Evolutionary conservation across 257 asterid species (phyloP), one percentile per base, ranked within the genome.

Genomic region (Forsythia viridissima): DNA sequence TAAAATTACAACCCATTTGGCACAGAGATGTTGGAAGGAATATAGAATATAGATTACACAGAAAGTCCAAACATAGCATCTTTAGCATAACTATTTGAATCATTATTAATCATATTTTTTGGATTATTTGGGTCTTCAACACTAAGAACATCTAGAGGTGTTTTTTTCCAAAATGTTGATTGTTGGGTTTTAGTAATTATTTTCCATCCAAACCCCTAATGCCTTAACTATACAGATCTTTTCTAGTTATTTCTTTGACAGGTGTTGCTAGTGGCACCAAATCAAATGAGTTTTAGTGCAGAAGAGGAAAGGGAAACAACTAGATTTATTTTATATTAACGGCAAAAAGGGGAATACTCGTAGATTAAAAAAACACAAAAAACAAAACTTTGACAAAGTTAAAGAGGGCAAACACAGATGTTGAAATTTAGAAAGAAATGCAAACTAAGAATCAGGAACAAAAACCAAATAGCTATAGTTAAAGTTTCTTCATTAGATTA

Each of bases 361-460:
- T 8, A 57, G 34, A 57, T 20, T 5, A n/a, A 57, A 57, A 48
- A 15, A 0, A 4, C 0, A 30, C 1, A 8, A n/a, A 48, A 15
- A 0, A 4, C 1, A 30, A 1, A 8, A 57, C 11, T n/a, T 55
- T 18, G 66, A n/a, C 30, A n/a, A 3, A 16, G 18, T n/a, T 24
- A n/a, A 52, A 18, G 30, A 18, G 30, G 66, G 34, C 6, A 6
- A 57, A 57, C 66, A n/a, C 12, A 57, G 30, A 57, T 61, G 73
- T 48, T 51, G 77, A 52, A 70, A 80, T n/a, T 57, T n/a, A 57
- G 30, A 16, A 57, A 57, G 66, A 57, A n/a, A 57, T 16, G 66
- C 30, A 57, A 57, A 57, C 12, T n/a, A n/a, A 34, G 40, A 63
- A 55, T 46, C 16, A 73, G 21, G 70, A 18, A 41, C 15, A 24